phyloP scores from a whole-genome alignment of 192 early-diverging fungal species.

The Spizellomyces sp. region DNA sequence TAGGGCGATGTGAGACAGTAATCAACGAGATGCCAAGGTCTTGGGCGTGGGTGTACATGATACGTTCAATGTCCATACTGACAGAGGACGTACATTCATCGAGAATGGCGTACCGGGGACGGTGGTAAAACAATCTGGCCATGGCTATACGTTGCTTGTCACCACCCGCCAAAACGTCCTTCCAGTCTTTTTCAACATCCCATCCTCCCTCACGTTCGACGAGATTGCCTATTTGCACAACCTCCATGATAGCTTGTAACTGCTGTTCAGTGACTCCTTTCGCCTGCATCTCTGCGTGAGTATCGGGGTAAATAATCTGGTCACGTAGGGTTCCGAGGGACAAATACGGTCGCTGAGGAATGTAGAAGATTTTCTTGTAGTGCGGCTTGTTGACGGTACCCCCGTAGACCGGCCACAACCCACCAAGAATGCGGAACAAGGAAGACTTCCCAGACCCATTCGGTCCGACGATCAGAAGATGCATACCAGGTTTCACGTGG shows the following conservation, averaged over 20 bases:
- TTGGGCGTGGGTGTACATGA: constrained; percentile 72
- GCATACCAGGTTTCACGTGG: constrained; percentile 86
- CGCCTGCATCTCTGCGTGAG: constrained; percentile 73
- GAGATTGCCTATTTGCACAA: constrained; percentile 81
- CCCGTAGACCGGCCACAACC: constrained; percentile 95
- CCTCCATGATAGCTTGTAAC: constrained; percentile 74
- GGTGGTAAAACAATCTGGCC: constrained; percentile 97
- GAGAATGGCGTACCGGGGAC: constrained; percentile 91
- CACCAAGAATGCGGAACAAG: constrained; percentile 93
- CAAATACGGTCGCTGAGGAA: constrained; percentile 98
- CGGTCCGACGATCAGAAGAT: constrained; percentile 90
- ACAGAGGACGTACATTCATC: constrained; percentile 97
- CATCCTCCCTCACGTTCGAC: constrained; percentile 86
- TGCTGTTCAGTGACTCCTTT: constrained; percentile 75
- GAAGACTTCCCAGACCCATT: constrained; percentile 92
- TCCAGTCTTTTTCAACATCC: constrained; percentile 59
- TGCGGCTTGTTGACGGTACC: constrained; percentile 52
- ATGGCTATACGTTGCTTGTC: constrained; percentile 62
- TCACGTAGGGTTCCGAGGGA: constrained; percentile 92
- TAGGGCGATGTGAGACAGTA: constrained; percentile 93
- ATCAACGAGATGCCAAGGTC: constrained; percentile 86
- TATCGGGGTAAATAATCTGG: constrained; percentile 97
- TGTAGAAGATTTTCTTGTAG: constrained; percentile 89
- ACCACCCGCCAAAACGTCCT: constrained; percentile 92
- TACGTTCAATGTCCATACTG: constrained; percentile 89